Evolutionary conservation across 441 rosid genomes (phyloP).

Genomic region (Raphanus hybrid): DNA sequence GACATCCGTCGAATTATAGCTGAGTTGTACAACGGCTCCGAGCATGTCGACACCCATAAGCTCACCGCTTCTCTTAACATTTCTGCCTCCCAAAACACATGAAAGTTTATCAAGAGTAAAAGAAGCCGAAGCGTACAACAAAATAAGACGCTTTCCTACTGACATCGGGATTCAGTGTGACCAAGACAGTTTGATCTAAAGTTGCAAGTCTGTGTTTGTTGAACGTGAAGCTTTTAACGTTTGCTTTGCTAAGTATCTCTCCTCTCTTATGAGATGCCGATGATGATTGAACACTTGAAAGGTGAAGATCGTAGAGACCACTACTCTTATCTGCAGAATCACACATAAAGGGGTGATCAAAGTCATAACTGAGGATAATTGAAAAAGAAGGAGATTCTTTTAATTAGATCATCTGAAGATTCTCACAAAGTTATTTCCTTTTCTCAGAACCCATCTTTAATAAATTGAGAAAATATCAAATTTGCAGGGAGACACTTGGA

Average conservation of each 20-base stretch:
- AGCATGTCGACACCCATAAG: no score
- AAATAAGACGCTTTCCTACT: neutral
- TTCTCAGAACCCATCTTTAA: neutral
- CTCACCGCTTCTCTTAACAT: no score
- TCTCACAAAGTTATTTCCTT: constrained; percentile 24
- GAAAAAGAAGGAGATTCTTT: neutral
- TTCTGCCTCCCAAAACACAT: no score
- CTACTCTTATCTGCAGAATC: constrained; percentile 52
- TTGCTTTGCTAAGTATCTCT: constrained; percentile 71
- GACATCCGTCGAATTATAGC: neutral
- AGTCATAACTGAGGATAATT: constrained; percentile 12
- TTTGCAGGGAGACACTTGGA: neutral
- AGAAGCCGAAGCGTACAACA: no score
- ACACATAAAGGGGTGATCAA: constrained; percentile 30
- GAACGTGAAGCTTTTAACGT: constrained; percentile 60
- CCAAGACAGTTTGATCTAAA: constrained; percentile 81
- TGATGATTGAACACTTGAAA: constrained; percentile 48
- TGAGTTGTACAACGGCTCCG: neutral
- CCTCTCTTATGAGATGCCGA: constrained; percentile 52
- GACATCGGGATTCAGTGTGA: neutral
- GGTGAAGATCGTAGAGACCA: constrained; percentile 48
- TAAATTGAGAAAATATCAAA: neutral
- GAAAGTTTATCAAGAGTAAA: neutral
- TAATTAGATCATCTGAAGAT: constrained; percentile 22
- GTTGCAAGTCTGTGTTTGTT: constrained; percentile 73